A percentile compares a stretch with the other conserved stretches of the same genome.
These are phyloP conservation scores for Phytophthora boehmeriae DNA, from an alignment of 352 stramenopile genomes.

Conservation along the genomic window DNA sequence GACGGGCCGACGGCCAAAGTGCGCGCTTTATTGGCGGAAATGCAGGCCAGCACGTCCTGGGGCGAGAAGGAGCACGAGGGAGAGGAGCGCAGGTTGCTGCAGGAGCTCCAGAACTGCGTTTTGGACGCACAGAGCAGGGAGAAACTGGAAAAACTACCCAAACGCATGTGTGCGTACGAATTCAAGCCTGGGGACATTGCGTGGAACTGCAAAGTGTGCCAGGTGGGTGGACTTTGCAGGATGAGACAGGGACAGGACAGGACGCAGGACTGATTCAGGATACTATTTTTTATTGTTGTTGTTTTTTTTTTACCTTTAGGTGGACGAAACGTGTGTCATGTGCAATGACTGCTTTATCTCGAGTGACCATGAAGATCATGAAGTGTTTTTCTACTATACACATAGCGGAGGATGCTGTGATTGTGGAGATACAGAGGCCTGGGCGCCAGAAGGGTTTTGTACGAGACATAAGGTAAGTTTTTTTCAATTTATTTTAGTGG, in stretches of 20 bases:
- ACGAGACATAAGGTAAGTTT: slow-evolving; percentile 80
- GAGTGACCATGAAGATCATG: slow-evolving; percentile 93
- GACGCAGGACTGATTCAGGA: slow-evolving; percentile 9
- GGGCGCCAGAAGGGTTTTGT: slow-evolving; percentile 95
- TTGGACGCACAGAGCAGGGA: slow-evolving; percentile 51
- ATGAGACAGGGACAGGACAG: background rate
- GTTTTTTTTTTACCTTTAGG: slow-evolving; percentile 63
- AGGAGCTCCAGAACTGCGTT: slow-evolving; percentile 62
- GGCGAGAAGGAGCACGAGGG: slow-evolving; percentile 65
- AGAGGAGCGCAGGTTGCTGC: slow-evolving; percentile 50
- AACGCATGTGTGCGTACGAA: slow-evolving; percentile 92
- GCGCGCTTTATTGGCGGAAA: slow-evolving; percentile 57
- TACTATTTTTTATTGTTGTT: slow-evolving; percentile 18
- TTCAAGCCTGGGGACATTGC: slow-evolving; percentile 98
- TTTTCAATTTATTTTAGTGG: background rate
- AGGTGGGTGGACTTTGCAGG: slow-evolving; percentile 51
- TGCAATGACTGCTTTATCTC: slow-evolving; percentile 98
- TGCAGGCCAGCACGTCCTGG: slow-evolving; percentile 49
- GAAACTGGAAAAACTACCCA: slow-evolving; percentile 68
- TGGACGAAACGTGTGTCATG: slow-evolving; percentile 95
- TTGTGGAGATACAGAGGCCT: slow-evolving; percentile 97
- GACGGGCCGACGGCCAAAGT: slow-evolving; percentile 30
- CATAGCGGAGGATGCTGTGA: slow-evolving; percentile 97
- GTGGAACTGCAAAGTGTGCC: slow-evolving; percentile 95
- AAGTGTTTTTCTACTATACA: slow-evolving; percentile 95